A percentile compares a stretch with the other conserved stretches of the same genome.
Conservation (phyloP, 345 rosid species). For the Linum usitatissimum region DNA sequence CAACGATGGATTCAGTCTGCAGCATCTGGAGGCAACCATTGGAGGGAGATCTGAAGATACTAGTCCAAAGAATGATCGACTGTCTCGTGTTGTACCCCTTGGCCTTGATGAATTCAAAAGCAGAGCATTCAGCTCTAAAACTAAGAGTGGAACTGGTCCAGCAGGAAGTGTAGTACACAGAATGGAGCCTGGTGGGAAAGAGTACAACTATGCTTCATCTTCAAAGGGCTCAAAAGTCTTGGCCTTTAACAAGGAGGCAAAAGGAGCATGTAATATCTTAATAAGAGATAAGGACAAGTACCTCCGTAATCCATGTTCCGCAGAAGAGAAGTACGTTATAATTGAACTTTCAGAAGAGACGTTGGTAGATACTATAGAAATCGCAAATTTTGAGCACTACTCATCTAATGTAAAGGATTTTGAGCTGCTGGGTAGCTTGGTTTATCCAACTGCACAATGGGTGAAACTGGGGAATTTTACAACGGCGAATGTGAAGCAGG, state of each 20-base stretch:
- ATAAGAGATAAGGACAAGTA: conserved; percentile 81
- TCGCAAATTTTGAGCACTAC: conserved; percentile 90
- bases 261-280: conserved; percentile 74
- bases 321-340: conserved; percentile 72
- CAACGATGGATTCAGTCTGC: not conserved
- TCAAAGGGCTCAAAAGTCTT: conserved; percentile 85
- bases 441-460: conserved; percentile 85
- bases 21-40: conserved; percentile 16
- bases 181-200: conserved; percentile 84
- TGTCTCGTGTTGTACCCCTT: conserved; percentile 48
- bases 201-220: conserved; percentile 82
- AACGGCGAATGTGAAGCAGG: conserved; percentile 68
- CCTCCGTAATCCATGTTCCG: conserved; percentile 86
- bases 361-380: conserved; percentile 61
- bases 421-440: conserved; percentile 77
- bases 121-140: conserved; percentile 47
- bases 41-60: conserved; percentile 22
- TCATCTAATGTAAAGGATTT: conserved; percentile 80
- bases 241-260: conserved; percentile 82
- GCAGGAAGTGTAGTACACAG: conserved; percentile 57
- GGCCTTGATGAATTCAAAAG: conserved; percentile 95
- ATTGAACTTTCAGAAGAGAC: conserved; percentile 95
- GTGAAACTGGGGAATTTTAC: conserved; percentile 74
- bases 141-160: conserved; percentile 52
- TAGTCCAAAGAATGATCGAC: conserved; percentile 31